Evolutionary conservation across 805 yeast genomes (phyloP).

Genomic region (Lipomyces mesembrius): DNA sequence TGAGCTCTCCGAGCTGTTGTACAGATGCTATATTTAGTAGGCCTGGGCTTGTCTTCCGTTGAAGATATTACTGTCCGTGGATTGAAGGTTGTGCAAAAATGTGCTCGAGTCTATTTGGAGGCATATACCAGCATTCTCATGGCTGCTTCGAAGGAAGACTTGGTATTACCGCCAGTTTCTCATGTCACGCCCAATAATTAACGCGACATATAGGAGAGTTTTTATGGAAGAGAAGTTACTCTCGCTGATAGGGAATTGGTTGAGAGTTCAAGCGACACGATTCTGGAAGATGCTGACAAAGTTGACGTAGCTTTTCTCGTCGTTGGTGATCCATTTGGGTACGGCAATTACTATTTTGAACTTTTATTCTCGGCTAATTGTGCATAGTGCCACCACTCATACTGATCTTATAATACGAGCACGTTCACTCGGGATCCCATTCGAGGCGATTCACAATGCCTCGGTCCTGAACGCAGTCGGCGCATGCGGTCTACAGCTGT

Average conservation of each 20-base stretch:
- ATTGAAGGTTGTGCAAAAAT: constrained; percentile 75
- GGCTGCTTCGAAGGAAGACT: constrained; percentile 78
- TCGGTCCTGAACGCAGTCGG: constrained; percentile 99
- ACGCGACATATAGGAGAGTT: constrained; percentile 55
- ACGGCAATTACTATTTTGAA: neutral
- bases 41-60: constrained; percentile 87
- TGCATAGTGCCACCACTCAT: constrained; percentile 80
- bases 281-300: constrained; percentile 71
- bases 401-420: constrained; percentile 93
- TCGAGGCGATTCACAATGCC: constrained; percentile 90
- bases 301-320: constrained; percentile 93
- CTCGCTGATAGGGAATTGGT: constrained; percentile 95
- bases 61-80: constrained; percentile 95
- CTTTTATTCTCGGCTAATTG: neutral
- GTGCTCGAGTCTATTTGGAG: constrained; percentile 91
- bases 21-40: constrained; percentile 85
- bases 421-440: constrained; percentile 75
- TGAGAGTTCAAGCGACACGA: constrained; percentile 84
- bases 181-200: too few species aligned
- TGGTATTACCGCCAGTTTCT: constrained; percentile 42
- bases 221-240: constrained; percentile 82
- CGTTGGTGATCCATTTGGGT: constrained; percentile 95
- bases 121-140: constrained; percentile 93
- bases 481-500: constrained; percentile 93
- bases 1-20: neutral